Percentiles rank a stretch among this genome's conserved stretches.
Conservation (phyloP, 768 basidiomycete genomes). For the Podaxis sp. region DNA sequence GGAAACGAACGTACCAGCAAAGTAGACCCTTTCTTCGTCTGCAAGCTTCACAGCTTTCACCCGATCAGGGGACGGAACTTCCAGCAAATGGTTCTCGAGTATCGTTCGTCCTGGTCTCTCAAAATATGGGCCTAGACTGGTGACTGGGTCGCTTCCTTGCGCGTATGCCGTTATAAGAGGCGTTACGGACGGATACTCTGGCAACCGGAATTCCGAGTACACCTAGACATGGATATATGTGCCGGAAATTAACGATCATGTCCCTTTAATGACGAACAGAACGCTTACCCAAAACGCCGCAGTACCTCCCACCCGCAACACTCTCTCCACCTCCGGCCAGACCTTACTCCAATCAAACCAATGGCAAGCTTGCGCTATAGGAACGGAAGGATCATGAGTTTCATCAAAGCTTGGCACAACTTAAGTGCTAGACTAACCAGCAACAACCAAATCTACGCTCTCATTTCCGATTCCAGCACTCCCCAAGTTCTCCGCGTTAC, state of each 20-base stretch:
- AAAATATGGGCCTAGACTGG: slow-evolving; percentile 71
- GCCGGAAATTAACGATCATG: background rate
- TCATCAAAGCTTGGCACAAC: background rate
- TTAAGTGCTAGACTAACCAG: slow-evolving; percentile 43
- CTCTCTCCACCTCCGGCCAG: slow-evolving; percentile 65
- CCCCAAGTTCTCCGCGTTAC: slow-evolving; percentile 53
- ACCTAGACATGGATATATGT: slow-evolving; percentile 27
- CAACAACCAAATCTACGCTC: slow-evolving; percentile 64
- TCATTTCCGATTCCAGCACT: slow-evolving; percentile 40
- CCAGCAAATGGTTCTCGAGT: slow-evolving; percentile 66
- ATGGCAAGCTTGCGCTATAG: slow-evolving; percentile 71
- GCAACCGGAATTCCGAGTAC: slow-evolving; percentile 74
- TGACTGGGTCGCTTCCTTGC: slow-evolving; percentile 52
- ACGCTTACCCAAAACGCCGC: slow-evolving; percentile 70
- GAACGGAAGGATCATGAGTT: background rate
- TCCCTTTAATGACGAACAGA: background rate
- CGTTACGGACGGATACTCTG: slow-evolving; percentile 54
- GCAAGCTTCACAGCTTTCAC: slow-evolving; percentile 24
- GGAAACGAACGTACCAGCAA: slow-evolving; percentile 41
- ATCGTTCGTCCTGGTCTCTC: slow-evolving; percentile 79
- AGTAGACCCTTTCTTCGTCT: slow-evolving; percentile 50
- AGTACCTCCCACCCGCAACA: slow-evolving; percentile 60
- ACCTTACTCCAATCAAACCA: slow-evolving; percentile 77
- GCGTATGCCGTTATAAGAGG: slow-evolving; percentile 60
- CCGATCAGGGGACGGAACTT: slow-evolving; percentile 54